Percentiles rank a stretch among this genome's conserved stretches.
These are phyloP conservation scores for Cladorrhinum sp. DNA, from an alignment of 2,329 filamentous ascomycete species.

Conservation along the genomic window DNA sequence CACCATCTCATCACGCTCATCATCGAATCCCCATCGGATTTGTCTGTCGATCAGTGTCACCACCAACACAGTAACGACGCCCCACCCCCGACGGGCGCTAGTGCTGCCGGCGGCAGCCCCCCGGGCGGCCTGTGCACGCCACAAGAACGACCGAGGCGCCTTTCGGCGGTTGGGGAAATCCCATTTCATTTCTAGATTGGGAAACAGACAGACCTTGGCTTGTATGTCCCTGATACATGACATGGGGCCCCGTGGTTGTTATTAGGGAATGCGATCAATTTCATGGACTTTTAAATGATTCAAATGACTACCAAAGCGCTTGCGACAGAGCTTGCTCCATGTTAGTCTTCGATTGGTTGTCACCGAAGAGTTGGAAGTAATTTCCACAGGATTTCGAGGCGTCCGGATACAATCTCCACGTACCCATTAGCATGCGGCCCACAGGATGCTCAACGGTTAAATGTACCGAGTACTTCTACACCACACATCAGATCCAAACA, in stretches of 20 bases:
- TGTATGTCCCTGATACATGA: not conserved
- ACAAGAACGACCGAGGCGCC: not conserved
- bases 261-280: not conserved
- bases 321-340: not conserved
- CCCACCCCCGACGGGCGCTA: not conserved
- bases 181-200: not conserved
- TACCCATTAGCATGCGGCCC: not conserved
- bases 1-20: not conserved
- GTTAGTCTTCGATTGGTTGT: not conserved
- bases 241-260: not conserved
- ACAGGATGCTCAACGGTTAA: not conserved
- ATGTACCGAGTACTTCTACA: not conserved
- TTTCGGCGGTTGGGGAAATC: not conserved
- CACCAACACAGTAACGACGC: not conserved
- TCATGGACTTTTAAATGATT: not conserved
- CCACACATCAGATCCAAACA: not conserved
- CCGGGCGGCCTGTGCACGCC: not conserved
- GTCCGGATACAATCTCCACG: not conserved
- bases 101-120: not conserved
- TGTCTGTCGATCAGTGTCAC: not conserved
- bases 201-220: not conserved
- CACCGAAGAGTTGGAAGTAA: not conserved
- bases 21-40: not conserved
- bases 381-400: not conserved
- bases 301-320: too few relatives aligned